Conservation (phyloP, 345 rosid genomes). For the Linum usitatissimum region DNA sequence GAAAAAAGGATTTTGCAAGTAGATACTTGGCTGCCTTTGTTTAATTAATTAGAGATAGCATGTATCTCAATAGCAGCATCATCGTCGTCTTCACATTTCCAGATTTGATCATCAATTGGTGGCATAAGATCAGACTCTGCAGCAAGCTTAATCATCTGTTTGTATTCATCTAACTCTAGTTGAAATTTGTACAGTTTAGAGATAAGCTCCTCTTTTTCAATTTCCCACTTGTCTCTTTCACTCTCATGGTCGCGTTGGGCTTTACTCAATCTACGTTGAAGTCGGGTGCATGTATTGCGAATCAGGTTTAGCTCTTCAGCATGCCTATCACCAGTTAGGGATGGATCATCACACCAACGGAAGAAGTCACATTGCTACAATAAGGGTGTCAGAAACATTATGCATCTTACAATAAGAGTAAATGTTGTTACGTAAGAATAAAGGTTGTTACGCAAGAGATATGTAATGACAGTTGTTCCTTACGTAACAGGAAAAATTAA, state of each 20-base stretch:
- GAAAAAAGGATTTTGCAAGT: no score
- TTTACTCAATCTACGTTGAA: constrained; percentile 3
- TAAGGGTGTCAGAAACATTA: no score
- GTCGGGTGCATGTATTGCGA: constrained; percentile 10
- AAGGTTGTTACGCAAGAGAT: no score
- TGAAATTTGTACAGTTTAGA: background rate
- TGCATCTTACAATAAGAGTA: no score
- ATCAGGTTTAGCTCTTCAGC: constrained; percentile 13
- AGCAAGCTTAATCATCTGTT: background rate
- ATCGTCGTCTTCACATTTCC: background rate
- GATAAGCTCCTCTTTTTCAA: constrained; percentile 12
- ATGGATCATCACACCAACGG: constrained; percentile 13
- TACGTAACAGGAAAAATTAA: no score
- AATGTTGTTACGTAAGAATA: no score
- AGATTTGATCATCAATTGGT: constrained; percentile 11
- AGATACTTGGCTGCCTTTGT: no score
- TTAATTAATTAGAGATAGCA: background rate
- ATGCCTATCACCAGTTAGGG: constrained; percentile 8
- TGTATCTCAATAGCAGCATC: constrained; percentile 10
- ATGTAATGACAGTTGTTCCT: no score
- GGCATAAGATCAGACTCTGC: constrained; percentile 19
- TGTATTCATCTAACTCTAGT: constrained; percentile 14
- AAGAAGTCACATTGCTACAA: constrained; percentile 13
- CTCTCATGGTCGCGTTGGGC: constrained; percentile 1
- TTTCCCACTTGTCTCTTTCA: constrained; percentile 5